A percentile compares a stretch with the other conserved stretches of the same genome.
These are phyloP conservation scores for Colletotrichum tanaceti DNA, from an alignment of 2,329 filamentous ascomycete genomes.

Conservation along the genomic window DNA sequence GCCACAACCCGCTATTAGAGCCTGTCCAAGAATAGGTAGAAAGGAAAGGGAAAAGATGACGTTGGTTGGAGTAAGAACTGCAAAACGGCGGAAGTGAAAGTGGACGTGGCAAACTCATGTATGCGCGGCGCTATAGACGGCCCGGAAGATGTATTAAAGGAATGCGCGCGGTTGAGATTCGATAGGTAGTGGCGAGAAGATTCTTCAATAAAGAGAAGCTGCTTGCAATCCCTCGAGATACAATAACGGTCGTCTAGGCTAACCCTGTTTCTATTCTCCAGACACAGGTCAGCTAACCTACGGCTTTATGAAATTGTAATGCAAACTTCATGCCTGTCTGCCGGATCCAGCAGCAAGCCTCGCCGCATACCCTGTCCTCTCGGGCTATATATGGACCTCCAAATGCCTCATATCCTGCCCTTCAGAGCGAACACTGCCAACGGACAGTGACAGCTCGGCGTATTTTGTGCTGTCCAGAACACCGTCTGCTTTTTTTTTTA, in stretches of 20 bases:
- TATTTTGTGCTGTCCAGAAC: constrained; percentile 30
- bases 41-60: no score
- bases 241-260: constrained; percentile 1
- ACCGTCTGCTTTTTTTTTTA: constrained; percentile 34
- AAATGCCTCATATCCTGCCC: constrained; percentile 35
- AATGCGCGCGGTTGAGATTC: no score
- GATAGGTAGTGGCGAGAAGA: no score
- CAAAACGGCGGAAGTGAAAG: no score
- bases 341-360: constrained; percentile 11
- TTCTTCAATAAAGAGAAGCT: no score
- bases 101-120: not conserved
- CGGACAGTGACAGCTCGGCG: constrained; percentile 2
- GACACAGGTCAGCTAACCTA: constrained; percentile 37
- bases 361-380: constrained; percentile 3
- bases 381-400: constrained; percentile 31
- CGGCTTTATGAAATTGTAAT: constrained; percentile 31
- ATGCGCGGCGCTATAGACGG: not conserved
- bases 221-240: no score
- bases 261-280: constrained; percentile 30
- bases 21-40: no score
- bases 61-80: no score
- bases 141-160: no score
- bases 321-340: constrained; percentile 29
- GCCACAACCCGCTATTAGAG: not conserved
- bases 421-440: constrained; percentile 11